Conservation (phyloP, 768 basidiomycete genomes). For the Hypholoma fasciculare region DNA sequence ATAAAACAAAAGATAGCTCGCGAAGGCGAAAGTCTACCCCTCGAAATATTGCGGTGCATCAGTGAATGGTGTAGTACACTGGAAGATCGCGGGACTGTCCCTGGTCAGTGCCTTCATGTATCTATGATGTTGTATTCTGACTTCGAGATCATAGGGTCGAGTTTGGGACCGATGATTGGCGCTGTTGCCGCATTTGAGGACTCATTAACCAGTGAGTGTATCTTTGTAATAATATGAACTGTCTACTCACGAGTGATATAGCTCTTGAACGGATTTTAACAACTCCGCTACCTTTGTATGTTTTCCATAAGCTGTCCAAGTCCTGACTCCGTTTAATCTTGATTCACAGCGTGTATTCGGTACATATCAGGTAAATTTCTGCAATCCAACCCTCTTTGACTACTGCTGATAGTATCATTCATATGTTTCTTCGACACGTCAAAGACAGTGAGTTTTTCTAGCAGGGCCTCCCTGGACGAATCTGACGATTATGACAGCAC, state of each 20-base stretch:
- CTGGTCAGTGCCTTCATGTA: constrained; percentile 36
- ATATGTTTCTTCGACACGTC: not conserved
- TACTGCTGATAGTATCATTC: not conserved
- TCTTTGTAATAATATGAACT: no score
- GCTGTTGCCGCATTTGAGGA: constrained; percentile 55
- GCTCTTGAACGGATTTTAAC: constrained; percentile 62
- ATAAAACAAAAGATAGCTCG: constrained; percentile 36
- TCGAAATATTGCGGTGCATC: constrained; percentile 54
- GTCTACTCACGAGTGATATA: constrained; percentile 14
- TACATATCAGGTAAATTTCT: constrained; percentile 49
- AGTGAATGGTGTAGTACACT: constrained; percentile 60
- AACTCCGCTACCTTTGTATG: constrained; percentile 67
- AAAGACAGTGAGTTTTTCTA: constrained; percentile 9
- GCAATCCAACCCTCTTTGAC: not conserved
- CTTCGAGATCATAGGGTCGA: constrained; percentile 35
- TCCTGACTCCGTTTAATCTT: not conserved
- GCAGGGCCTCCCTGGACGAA: not conserved
- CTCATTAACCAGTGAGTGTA: constrained; percentile 40
- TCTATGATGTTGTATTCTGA: not conserved
- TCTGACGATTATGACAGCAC: constrained; percentile 36
- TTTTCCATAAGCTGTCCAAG: constrained; percentile 4
- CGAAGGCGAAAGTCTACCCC: constrained; percentile 55
- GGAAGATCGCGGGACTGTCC: constrained; percentile 59
- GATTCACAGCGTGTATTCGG: constrained; percentile 53
- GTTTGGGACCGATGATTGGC: constrained; percentile 50